phyloP scores from a whole-genome alignment of 352 stramenopile species.

The Phytophthora aleatoria region DNA sequence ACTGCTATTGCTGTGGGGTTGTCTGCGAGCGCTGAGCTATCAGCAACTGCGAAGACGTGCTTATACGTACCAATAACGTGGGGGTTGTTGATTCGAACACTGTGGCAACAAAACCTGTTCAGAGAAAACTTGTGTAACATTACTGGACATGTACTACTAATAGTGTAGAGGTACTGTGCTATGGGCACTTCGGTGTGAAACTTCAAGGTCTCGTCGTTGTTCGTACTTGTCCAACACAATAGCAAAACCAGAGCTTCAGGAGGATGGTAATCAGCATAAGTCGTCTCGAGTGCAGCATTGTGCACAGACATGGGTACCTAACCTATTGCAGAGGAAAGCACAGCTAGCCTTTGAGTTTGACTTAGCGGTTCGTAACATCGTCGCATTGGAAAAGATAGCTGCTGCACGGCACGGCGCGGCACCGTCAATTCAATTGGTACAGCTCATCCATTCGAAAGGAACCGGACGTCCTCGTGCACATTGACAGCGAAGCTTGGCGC shows the following conservation, averaged over 20 bases:
- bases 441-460: not conserved
- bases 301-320: not conserved
- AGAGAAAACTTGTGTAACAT: too few species aligned
- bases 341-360: too few species aligned
- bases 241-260: not conserved
- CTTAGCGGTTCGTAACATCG: too few species aligned
- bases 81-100: too few species aligned
- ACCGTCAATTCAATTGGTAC: not conserved
- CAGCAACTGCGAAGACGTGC: not conserved
- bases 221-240: not conserved
- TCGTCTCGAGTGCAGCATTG: too few species aligned
- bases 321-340: too few species aligned
- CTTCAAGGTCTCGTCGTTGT: conserved; percentile 27
- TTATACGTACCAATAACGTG: too few species aligned
- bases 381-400: too few species aligned
- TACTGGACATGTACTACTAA: too few species aligned
- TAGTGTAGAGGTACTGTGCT: too few species aligned
- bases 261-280: conserved; percentile 18
- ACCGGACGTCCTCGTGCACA: not conserved
- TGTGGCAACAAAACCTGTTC: too few species aligned
- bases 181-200: conserved; percentile 13
- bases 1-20: conserved; percentile 3
- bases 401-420: too few species aligned
- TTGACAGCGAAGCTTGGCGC: not conserved
- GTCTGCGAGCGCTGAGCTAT: not conserved